Conservation (phyloP, 179 eudicot species). For the Gypsophila paniculata region DNA sequence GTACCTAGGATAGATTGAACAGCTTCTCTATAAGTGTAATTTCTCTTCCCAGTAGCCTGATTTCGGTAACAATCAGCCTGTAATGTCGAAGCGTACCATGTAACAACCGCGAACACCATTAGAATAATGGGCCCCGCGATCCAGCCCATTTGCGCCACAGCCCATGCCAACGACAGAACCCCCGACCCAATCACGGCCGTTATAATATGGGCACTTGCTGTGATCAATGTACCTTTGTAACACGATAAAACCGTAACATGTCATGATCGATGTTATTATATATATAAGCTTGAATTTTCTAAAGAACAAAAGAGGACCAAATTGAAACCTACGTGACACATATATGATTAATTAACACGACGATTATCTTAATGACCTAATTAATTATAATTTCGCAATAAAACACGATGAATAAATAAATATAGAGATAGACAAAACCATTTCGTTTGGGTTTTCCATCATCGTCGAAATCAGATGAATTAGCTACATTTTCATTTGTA, state of each 20-base stretch:
- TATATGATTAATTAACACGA: too few relatives aligned
- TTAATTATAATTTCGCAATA: too few relatives aligned
- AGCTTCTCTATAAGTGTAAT: constrained; percentile 41
- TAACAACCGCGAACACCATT: constrained; percentile 31
- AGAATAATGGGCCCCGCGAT: constrained; percentile 43
- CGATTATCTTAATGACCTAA: too few relatives aligned
- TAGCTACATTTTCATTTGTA: background rate
- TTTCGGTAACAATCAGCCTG: constrained; percentile 35
- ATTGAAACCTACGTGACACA: too few relatives aligned
- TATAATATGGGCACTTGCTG: constrained; percentile 48
- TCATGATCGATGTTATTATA: background rate
- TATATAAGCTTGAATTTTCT: background rate
- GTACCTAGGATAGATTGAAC: constrained; percentile 44
- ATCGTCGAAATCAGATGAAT: constrained; percentile 4
- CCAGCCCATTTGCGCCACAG: constrained; percentile 58
- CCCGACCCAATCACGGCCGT: constrained; percentile 57
- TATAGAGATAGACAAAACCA: background rate
- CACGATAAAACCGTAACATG: background rate
- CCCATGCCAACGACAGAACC: constrained; percentile 53
- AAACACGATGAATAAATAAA: background rate
- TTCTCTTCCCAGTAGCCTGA: constrained; percentile 32
- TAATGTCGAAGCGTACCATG: constrained; percentile 29
- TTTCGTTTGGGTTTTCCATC: constrained; percentile 11
- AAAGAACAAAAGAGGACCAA: background rate
- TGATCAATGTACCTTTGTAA: constrained; percentile 28